Percentiles rank a stretch among this genome's conserved stretches.
Evolutionary conservation across 2,329 filamentous ascomycete genomes (phyloP).

Genomic region (Aureobasidium sp.): DNA sequence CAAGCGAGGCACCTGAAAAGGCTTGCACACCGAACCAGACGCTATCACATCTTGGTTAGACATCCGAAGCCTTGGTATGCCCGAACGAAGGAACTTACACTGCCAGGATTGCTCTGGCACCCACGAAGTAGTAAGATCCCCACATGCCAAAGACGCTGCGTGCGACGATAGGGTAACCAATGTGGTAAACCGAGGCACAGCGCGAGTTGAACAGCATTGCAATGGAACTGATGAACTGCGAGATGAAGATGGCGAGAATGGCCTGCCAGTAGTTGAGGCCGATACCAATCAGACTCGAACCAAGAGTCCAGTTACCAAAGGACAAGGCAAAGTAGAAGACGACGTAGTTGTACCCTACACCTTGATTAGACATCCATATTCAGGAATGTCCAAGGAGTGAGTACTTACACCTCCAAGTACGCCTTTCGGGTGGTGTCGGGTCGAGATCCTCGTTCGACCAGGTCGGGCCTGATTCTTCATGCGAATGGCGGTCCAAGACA

Average conservation of each 20-base stretch:
- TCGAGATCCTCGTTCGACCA: constrained; percentile 30
- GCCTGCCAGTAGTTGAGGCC: constrained; percentile 42
- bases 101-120: constrained; percentile 34
- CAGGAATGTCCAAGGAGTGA: background rate
- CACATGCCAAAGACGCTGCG: constrained; percentile 38
- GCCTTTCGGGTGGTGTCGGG: constrained; percentile 33
- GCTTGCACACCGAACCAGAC: constrained; percentile 17
- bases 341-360: constrained; percentile 31
- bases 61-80: background rate
- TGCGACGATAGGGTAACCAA: constrained; percentile 36
- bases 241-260: constrained; percentile 40
- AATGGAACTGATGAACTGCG: constrained; percentile 36
- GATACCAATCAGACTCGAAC: constrained; percentile 35
- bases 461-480: constrained; percentile 18
- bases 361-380: background rate
- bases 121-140: constrained; percentile 39
- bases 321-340: constrained; percentile 36
- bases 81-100: constrained; percentile 19
- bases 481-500: constrained; percentile 21
- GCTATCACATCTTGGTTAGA: constrained; percentile 1
- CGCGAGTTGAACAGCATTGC: constrained; percentile 42
- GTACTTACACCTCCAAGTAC: constrained; percentile 31
- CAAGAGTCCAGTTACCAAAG: constrained; percentile 39
- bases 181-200: constrained; percentile 37
- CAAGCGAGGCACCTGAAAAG: constrained; percentile 22